Evolutionary conservation across 2,329 filamentous ascomycete species (phyloP), one percentile per base, ranked within the genome.

Genomic region (Emydomyces testavorans): DNA sequence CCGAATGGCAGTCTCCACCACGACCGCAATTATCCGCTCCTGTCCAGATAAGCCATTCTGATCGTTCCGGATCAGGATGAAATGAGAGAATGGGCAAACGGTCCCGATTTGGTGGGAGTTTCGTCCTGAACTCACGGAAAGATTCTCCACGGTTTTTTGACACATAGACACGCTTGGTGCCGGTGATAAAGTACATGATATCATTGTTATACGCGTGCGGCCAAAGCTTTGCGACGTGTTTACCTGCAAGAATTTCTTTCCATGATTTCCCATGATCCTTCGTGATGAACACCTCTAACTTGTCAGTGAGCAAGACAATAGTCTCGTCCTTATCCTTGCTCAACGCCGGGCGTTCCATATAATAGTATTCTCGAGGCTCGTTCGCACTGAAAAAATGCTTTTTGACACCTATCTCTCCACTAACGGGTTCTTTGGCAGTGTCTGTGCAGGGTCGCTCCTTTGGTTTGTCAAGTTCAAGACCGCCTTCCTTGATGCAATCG

Each of bases 1-100:
- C 78, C 1, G 73, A 73, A 57, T 85, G 82, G 63, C 89, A 95
- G 28, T 77, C 67, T 13, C 65, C 67, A 8, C 71, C 71, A 2
- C 69, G 62, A 26, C 64, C 64, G 36, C 80, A 76, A 61, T 86
- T 93, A 52, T 82, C 77, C 7, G 70, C 69, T 32, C 89, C 90
- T 41, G 83, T 79, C 88, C 89, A 96, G 52, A 98, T 84, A 36
- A 96, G 72, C 87, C 88, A 95, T 58, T 94, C 84, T 61, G 82
- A 83, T 58, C 83, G 78, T 56, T 83, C 79, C 1, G 88, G 84
- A 58, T 98, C 79, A 1, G 88, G 84, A 58, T 98, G 92, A 69
- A 98, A 98, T 29, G 74, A 72, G 56, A 85, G 64, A 73, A 15
- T 78, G 74, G 3, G 71, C 56, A 4, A 55, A 56, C 5, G 66